Conservation (phyloP, 352 stramenopile species). For the Globisporangium nunn region DNA sequence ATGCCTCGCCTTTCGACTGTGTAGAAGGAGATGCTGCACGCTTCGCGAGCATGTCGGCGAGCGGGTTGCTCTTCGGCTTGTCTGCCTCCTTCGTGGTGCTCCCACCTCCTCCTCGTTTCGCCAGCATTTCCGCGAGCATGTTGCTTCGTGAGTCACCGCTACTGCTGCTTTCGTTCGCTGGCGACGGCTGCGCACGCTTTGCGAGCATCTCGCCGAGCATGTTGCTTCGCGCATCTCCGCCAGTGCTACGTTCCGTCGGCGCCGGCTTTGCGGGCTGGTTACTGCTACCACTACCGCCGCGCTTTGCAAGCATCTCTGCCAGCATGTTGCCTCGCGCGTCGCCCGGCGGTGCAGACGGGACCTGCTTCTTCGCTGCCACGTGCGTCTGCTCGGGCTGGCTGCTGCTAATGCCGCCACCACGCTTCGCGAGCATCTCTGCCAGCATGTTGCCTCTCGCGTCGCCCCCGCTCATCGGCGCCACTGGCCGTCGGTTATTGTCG, state of each 20-base stretch:
- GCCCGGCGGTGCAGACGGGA: neutral
- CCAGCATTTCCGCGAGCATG: conserved; percentile 36
- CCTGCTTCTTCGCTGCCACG: neutral
- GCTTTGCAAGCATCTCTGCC: conserved; percentile 25
- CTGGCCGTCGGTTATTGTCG: conserved; percentile 13
- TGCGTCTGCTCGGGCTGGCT: neutral
- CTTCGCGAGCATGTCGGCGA: conserved; percentile 12
- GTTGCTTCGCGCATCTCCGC: conserved; percentile 3
- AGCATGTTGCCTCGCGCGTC: conserved; percentile 13
- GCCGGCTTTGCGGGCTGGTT: conserved; percentile 12
- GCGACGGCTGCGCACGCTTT: conserved; percentile 6
- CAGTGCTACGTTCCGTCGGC: neutral
- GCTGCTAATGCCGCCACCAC: neutral
- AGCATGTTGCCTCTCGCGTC: conserved; percentile 6
- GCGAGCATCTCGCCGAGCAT: conserved; percentile 14
- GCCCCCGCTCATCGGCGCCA: conserved; percentile 6
- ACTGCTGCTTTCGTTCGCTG: conserved; percentile 6
- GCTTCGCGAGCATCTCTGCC: conserved; percentile 15
- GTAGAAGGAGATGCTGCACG: neutral
- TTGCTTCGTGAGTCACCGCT: conserved; percentile 16
- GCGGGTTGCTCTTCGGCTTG: conserved; percentile 11
- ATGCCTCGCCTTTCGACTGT: neutral
- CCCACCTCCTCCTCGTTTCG: conserved; percentile 14
- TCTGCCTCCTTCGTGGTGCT: neutral
- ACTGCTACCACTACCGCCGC: conserved; percentile 10